Conservation (phyloP, 2,329 filamentous ascomycete species). For the Fusarium sp. region DNA sequence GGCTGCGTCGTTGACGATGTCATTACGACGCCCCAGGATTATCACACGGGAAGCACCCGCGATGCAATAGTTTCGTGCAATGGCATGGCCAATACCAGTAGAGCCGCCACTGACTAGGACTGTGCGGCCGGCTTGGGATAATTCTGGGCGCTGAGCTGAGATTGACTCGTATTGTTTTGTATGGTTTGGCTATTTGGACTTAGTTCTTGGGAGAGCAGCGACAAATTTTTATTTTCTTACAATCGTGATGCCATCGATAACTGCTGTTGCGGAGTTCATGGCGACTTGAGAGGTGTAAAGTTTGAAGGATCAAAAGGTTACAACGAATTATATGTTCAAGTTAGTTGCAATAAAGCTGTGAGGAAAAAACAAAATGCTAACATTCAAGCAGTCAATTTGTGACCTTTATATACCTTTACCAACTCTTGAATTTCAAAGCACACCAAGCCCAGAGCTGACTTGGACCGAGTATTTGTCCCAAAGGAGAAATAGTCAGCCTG, state of each 20-base stretch:
- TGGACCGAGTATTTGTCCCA: too few species aligned
- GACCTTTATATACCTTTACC: too few species aligned
- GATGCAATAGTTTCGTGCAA: constrained; percentile 68
- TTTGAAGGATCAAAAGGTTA: too few species aligned
- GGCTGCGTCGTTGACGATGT: constrained; percentile 20
- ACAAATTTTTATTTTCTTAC: neutral
- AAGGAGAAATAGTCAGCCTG: too few species aligned
- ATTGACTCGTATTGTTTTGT: constrained; percentile 55
- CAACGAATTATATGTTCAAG: too few species aligned
- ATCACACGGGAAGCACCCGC: constrained; percentile 57
- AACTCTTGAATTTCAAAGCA: too few species aligned
- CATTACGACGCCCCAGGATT: constrained; percentile 51
- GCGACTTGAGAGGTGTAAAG: too few species aligned
- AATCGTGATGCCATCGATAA: constrained; percentile 15
- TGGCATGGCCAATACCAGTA: constrained; percentile 74
- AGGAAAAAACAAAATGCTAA: too few species aligned
- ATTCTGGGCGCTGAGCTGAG: constrained; percentile 52
- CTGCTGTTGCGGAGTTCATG: constrained; percentile 15
- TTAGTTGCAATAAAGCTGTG: too few species aligned
- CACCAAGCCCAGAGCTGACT: too few species aligned
- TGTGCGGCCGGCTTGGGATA: constrained; percentile 60
- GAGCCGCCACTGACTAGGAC: constrained; percentile 77
- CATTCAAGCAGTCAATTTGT: too few species aligned
- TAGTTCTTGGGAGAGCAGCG: neutral
- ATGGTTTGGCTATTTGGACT: constrained; percentile 43